Conservation (phyloP, 1,284 basidiomycete genomes). For the Earliella scabrosa region DNA sequence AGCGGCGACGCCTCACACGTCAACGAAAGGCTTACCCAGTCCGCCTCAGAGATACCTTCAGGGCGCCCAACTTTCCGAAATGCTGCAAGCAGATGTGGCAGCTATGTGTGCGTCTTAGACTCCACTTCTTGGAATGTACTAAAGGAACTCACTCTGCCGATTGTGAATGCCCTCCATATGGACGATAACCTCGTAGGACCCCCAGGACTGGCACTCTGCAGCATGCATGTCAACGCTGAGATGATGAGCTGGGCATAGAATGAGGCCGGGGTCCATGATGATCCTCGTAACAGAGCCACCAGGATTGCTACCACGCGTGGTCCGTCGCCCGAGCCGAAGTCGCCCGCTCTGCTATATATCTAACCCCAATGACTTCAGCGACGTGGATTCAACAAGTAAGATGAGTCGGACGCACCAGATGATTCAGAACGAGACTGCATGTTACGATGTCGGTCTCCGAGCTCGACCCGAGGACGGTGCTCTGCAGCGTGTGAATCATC, state of each 20-base stretch:
- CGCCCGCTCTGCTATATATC: constrained; percentile 60
- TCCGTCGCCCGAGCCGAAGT: constrained; percentile 66
- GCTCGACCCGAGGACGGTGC: constrained; percentile 54
- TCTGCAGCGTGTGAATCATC: constrained; percentile 65
- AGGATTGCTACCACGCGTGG: constrained; percentile 58
- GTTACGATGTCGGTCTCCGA: constrained; percentile 68
- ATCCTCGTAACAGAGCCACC: constrained; percentile 62
- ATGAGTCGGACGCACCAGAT: constrained; percentile 63
- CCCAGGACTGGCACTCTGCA: constrained; percentile 46
- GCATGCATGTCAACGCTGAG: constrained; percentile 62
- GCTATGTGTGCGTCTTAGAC: constrained; percentile 40
- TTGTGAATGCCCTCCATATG: constrained; percentile 73
- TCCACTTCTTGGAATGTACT: neutral
- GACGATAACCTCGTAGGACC: constrained; percentile 40
- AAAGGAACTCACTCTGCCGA: constrained; percentile 58
- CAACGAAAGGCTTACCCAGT: constrained; percentile 50
- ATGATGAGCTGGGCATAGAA: constrained; percentile 74
- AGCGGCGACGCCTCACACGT: constrained; percentile 3
- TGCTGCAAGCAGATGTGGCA: constrained; percentile 58
- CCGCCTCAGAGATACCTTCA: constrained; percentile 53
- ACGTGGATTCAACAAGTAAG: too few species aligned
- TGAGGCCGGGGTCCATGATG: constrained; percentile 64
- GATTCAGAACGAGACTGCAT: constrained; percentile 61
- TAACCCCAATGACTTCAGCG: constrained; percentile 28
- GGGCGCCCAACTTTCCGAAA: constrained; percentile 59